Evolutionary conservation across 2,329 filamentous ascomycete genomes (phyloP).

Genomic region (Penicillium italicum): DNA sequence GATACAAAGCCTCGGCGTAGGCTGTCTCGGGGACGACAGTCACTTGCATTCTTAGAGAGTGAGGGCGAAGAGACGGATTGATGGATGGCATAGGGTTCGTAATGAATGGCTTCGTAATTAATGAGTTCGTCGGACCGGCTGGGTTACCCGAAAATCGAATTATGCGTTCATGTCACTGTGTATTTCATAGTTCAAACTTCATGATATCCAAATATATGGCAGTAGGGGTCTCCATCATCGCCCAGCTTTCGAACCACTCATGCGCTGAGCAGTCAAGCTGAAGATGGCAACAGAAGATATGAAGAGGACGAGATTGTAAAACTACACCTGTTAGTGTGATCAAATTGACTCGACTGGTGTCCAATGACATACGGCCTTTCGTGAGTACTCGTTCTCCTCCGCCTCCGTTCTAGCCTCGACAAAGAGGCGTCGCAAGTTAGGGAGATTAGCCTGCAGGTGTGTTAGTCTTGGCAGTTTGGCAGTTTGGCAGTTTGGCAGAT

Average conservation of each 20-base stretch:
- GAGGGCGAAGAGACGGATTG: conserved; percentile 62
- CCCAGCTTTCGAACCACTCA: conserved; percentile 50
- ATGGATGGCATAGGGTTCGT: conserved; percentile 14
- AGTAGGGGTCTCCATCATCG: conserved; percentile 27
- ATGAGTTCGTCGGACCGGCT: background rate
- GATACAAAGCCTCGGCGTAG: conserved; percentile 39
- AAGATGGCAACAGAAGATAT: conserved; percentile 95
- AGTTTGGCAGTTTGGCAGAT: too few relatives aligned
- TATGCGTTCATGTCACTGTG: conserved; percentile 3
- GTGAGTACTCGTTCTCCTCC: conserved; percentile 90
- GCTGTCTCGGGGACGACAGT: conserved; percentile 41
- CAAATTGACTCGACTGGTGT: background rate
- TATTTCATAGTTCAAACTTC: conserved; percentile 3
- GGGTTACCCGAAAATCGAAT: background rate
- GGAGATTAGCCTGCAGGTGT: conserved; percentile 54
- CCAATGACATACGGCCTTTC: conserved; percentile 69
- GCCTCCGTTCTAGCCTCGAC: conserved; percentile 89
- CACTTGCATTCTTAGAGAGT: conserved; percentile 60
- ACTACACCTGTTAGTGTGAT: conserved; percentile 49
- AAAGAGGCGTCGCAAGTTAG: conserved; percentile 92
- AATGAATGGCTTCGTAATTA: background rate
- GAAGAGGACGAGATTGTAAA: conserved; percentile 95
- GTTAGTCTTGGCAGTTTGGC: conserved; percentile 8
- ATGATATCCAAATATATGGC: conserved; percentile 3
- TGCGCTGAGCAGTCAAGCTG: conserved; percentile 84